phyloP scores from a whole-genome alignment of 2,329 filamentous ascomycete species.

The Sclerotinia glacialis region DNA sequence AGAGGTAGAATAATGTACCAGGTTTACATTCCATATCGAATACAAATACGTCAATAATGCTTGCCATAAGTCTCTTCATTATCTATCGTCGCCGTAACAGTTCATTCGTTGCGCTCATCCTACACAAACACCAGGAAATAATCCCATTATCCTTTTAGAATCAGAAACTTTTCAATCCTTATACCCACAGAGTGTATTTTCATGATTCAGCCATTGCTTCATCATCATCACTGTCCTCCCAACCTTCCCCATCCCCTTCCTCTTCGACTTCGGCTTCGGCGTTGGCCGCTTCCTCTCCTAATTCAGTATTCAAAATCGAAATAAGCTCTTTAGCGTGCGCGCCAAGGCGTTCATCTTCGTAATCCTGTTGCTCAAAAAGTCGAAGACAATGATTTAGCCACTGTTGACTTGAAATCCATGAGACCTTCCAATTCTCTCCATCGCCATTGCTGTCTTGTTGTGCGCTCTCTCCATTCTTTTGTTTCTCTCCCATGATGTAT shows the following conservation, averaged over 20 bases:
- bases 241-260: constrained; percentile 47
- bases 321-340: constrained; percentile 74
- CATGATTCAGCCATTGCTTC: constrained; percentile 54
- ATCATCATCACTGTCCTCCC: constrained; percentile 49
- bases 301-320: constrained; percentile 58
- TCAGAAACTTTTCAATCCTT: neutral
- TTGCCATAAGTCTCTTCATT: constrained; percentile 6
- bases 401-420: constrained; percentile 71
- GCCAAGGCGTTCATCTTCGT: constrained; percentile 77
- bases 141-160: neutral
- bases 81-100: constrained; percentile 10
- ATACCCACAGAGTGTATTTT: constrained; percentile 19
- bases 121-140: constrained; percentile 26
- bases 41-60: neutral
- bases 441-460: constrained; percentile 42
- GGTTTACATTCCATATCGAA: neutral
- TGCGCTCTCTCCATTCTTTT: constrained; percentile 44
- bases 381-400: constrained; percentile 81
- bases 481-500: constrained; percentile 72
- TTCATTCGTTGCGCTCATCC: neutral
- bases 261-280: constrained; percentile 55
- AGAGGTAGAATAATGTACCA: neutral
- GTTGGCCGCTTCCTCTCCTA: constrained; percentile 60
- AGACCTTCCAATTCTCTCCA: constrained; percentile 46
- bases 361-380: constrained; percentile 75